Evolutionary conservation across 2,329 filamentous ascomycete genomes (phyloP).

Genomic region (Colletotrichum gigasporum): DNA sequence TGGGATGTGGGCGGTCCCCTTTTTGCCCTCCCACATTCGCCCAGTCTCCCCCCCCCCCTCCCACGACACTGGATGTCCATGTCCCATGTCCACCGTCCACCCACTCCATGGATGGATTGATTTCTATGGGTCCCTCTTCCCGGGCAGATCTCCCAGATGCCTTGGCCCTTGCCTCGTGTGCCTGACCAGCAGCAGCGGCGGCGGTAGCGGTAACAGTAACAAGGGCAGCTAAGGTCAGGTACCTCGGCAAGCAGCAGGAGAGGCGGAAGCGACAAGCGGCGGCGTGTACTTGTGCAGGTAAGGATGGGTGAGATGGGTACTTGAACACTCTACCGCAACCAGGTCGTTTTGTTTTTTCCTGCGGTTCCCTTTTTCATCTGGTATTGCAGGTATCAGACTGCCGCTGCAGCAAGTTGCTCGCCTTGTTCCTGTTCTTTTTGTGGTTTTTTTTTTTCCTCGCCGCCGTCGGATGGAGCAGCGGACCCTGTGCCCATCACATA

Average conservation of each 20-base stretch:
- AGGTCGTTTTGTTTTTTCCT: neutral
- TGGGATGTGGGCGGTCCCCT: conserved; percentile 30
- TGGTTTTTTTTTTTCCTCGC: neutral
- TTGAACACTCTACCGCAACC: conserved; percentile 4
- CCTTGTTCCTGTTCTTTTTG: neutral
- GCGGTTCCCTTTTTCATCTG: neutral
- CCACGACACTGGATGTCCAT: conserved; percentile 13
- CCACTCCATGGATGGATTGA: conserved; percentile 4
- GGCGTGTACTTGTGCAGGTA: neutral
- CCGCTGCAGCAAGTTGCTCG: conserved; percentile 4
- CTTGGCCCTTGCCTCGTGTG: conserved; percentile 27
- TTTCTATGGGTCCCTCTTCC: conserved; percentile 23
- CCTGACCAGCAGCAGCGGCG: conserved; percentile 10
- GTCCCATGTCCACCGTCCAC: neutral
- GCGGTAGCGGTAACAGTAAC: neutral
- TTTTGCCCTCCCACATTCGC: conserved; percentile 12
- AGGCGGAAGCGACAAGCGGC: neutral
- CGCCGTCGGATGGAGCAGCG: conserved; percentile 6
- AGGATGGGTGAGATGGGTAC: conserved; percentile 8
- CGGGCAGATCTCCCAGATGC: conserved; percentile 33
- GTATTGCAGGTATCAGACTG: conserved; percentile 11
- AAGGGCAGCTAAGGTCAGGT: neutral
- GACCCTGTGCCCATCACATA: conserved; percentile 14
- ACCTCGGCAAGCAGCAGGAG: conserved; percentile 3
- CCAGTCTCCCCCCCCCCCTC: neutral